A percentile compares a stretch with the other conserved stretches of the same genome.
phyloP scores from a whole-genome alignment of 371 early-diverging fungal genomes.

The Encephalitozoon romaleae region DNA sequence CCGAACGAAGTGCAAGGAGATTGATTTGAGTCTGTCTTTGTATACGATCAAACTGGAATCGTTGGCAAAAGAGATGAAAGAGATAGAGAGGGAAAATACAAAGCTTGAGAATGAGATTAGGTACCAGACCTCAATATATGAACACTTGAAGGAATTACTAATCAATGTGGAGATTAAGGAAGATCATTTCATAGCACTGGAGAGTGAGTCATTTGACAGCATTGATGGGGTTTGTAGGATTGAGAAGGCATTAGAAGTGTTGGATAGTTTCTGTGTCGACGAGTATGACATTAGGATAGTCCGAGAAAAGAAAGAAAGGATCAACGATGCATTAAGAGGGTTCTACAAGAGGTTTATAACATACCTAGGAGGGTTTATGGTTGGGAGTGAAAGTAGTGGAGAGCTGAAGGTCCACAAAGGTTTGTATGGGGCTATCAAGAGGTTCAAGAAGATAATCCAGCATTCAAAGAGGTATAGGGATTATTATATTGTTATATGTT shows the following conservation, averaged over 20 bases:
- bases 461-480: conserved; percentile 20
- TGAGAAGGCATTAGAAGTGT: conserved; percentile 23
- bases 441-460: conserved; percentile 32
- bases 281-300: conserved; percentile 43
- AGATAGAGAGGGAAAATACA: conserved; percentile 40
- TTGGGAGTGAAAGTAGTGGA: neutral
- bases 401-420: conserved; percentile 43
- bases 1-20: neutral
- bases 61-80: conserved; percentile 36
- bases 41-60: conserved; percentile 42
- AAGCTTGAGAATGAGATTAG: conserved; percentile 39
- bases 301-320: conserved; percentile 27
- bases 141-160: conserved; percentile 29
- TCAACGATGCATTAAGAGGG: conserved; percentile 7
- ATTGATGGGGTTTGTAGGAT: conserved; percentile 37
- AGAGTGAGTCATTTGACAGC: conserved; percentile 30
- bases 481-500: conserved; percentile 16
- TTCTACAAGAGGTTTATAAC: conserved; percentile 48
- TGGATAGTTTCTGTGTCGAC: conserved; percentile 8
- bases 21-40: conserved; percentile 10
- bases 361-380: conserved; percentile 19
- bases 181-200: conserved; percentile 32
- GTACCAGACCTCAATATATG: conserved; percentile 29
- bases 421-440: conserved; percentile 31
- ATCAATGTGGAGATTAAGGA: conserved; percentile 37